Evolutionary conservation across 2,329 filamentous ascomycete genomes (phyloP), one percentile per base, ranked within the genome.

Genomic region (Monilinia fructigena): DNA sequence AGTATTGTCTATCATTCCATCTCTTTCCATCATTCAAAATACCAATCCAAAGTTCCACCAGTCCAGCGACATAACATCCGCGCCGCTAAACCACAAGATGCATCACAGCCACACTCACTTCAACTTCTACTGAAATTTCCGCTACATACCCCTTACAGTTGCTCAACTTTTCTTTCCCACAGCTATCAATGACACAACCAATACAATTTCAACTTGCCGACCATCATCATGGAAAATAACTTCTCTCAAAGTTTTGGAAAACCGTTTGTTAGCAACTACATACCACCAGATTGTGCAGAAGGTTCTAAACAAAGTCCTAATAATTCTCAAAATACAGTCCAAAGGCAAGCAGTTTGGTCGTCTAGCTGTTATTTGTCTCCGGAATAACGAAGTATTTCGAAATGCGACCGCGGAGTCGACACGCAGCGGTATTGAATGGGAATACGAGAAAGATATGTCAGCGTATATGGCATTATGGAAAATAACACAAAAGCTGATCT

Each of bases 401-500:
- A 88, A 85, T 10, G 88, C 85, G 16, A 89, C 87, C 1, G 85
- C 86, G 0, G 87, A 89, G 76, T 86, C 86, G 2, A 86, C 82
- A 0, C 71, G 76, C 16, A 79, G 79, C 52, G 86, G 86, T 0
- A 88, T 89, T 65, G 76, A 81, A 63, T 77, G 74, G 72, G 74
- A 73, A 0, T 88, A 87, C 69, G 77, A 83, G 62, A 89, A 89
- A 75, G 86, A 89, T 67, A 82, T 89, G 80, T 86, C 70, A 2
- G 45, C 66, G 7, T 14, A 48, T 11, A 23, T 26, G 14, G 20
- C 52, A 7, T 14, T 26, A 20, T 28, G n/a, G 3, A 55, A 28
- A 12, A 16, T 10, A 4, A 7, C 14, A 11, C 69, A 73, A 20
- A 71, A 69, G 16, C 73, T 93, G 65, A 91, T 93, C 48, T 92